Evolutionary conservation across 1,284 basidiomycete genomes (phyloP), one percentile per base, ranked within the genome.

Genomic region (Earliella scabrosa): DNA sequence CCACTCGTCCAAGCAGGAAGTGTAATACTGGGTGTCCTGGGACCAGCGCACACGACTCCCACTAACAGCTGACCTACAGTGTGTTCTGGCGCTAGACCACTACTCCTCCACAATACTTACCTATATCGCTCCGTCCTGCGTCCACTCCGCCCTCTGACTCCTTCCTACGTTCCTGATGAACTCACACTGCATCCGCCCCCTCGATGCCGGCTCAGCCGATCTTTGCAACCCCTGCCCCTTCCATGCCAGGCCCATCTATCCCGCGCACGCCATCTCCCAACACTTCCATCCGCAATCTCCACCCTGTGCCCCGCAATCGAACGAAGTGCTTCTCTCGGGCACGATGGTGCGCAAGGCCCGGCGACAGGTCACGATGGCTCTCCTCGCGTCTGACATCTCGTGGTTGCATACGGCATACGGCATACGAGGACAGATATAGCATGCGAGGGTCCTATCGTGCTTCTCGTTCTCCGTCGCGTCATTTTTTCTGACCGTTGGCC

Each of bases 331-430:
- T 43, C 40, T 38, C 32, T 31, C 43, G 24, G 34, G 31, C 24
- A 32, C 6, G 7, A 24, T 18, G 34, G 38, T n/a, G n/a, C 29
- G 13, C 29, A 31, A 31, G 23, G 9, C 46, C 45, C 16, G 18
- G 40, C 32, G 10, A 7, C 32, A 27, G 46, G 60, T 62, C 60
- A 62, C 60, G 60, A 57, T 62, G 60, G 52, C 36, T 46, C 34
- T 46, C 3, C 52, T 38, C 39, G 36, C 50, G 29, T 48, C 36
- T 41, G 53, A 40, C 49, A 51, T 47, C 60, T 54, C 50, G 52
- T 34, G 52, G 29, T 52, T 32, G 45, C 50, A 34, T 31, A n/a
- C n/a, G n/a, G n/a, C n/a, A n/a, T n/a, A n/a, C n/a, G n/a, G n/a
- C n/a, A n/a, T n/a, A n/a, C n/a, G n/a, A n/a, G n/a, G n/a, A n/a